A percentile compares a stretch with the other conserved stretches of the same genome.
Conservation (phyloP, 1,139 yeast species). For the Kodamaea fungicola region DNA sequence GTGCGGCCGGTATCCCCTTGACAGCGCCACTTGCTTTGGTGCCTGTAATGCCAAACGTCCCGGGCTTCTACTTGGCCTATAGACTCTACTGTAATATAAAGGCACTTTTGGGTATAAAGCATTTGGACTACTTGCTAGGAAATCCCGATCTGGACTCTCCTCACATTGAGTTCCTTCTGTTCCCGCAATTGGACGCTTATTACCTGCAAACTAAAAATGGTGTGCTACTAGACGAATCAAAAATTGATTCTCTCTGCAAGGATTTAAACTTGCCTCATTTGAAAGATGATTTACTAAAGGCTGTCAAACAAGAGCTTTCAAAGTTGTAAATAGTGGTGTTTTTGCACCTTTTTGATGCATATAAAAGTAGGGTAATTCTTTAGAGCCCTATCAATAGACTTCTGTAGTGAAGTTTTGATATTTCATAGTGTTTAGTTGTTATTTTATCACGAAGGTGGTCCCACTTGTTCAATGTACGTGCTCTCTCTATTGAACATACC, state of each 20-base stretch:
- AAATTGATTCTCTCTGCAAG: slow-evolving; percentile 28
- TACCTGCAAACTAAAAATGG: slow-evolving; percentile 23
- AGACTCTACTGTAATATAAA: slow-evolving; percentile 82
- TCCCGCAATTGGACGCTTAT: slow-evolving; percentile 18
- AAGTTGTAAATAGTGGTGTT: too few relatives aligned
- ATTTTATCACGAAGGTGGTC: too few relatives aligned
- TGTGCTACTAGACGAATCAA: slow-evolving; percentile 27
- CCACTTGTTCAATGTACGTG: too few relatives aligned
- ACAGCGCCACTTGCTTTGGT: slow-evolving; percentile 76
- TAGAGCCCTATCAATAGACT: too few relatives aligned
- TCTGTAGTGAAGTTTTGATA: too few relatives aligned
- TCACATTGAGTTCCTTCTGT: slow-evolving; percentile 22
- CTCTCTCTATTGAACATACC: too few relatives aligned
- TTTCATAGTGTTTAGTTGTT: too few relatives aligned
- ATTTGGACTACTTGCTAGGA: slow-evolving; percentile 51
- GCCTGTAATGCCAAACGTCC: slow-evolving; percentile 93
- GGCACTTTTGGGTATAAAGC: slow-evolving; percentile 74
- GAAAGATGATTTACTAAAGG: slow-evolving; percentile 40
- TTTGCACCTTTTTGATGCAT: too few relatives aligned
- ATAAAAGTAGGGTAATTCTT: too few relatives aligned
- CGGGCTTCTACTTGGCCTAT: slow-evolving; percentile 83
- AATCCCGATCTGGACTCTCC: slow-evolving; percentile 13
- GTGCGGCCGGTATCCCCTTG: slow-evolving; percentile 67
- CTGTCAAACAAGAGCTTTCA: slow-evolving; percentile 44
- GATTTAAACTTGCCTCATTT: slow-evolving; percentile 33